A percentile compares a stretch with the other conserved stretches of the same genome.
Conservation (phyloP, 768 basidiomycete species). For the Kwoniella bestiolae region DNA sequence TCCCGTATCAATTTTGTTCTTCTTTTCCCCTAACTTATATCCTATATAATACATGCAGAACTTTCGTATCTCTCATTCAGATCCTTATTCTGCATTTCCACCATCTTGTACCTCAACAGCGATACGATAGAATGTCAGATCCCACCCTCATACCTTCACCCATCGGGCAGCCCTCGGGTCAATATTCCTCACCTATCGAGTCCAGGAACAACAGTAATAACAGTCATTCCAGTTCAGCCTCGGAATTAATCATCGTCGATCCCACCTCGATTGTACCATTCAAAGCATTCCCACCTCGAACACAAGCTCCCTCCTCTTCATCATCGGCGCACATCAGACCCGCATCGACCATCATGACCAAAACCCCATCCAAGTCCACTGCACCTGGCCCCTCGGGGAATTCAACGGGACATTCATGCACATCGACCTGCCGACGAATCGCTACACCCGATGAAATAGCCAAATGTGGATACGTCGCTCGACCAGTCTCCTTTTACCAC, state of each 20-base stretch:
- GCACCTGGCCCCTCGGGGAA: not conserved
- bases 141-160: no score
- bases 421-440: not conserved
- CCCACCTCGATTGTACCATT: not conserved
- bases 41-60: no score
- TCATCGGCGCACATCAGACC: no score
- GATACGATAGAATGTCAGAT: no score
- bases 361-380: not conserved
- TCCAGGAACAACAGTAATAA: not conserved
- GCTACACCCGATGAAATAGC: not conserved
- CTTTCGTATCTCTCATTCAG: no score
- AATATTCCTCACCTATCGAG: not conserved
- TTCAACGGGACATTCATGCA: not conserved
- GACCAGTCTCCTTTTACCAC: not conserved
- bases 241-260: slow-evolving; percentile 2
- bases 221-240: slow-evolving; percentile 1
- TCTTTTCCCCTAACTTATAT: no score
- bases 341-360: not conserved
- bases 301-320: not conserved
- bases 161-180: no score
- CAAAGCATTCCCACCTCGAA: not conserved
- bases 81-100: no score
- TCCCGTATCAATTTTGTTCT: no score
- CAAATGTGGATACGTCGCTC: slow-evolving; percentile 3
- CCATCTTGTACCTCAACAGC: no score